Evolutionary conservation across 2,329 filamentous ascomycete genomes (phyloP).

Genomic region (Triangularia setosa): DNA sequence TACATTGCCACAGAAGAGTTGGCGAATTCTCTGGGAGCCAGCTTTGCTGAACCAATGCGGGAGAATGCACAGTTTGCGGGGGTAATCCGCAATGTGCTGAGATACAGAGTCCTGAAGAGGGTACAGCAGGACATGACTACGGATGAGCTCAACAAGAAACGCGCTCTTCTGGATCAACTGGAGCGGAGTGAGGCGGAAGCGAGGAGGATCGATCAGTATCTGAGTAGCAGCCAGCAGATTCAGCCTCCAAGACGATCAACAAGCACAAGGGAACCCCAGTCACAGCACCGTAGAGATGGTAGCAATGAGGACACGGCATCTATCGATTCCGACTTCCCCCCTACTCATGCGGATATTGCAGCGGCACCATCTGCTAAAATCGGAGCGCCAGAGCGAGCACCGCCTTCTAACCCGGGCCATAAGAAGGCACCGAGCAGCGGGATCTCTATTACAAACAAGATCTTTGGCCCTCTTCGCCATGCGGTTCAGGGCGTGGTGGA

Average conservation of each 20-base stretch:
- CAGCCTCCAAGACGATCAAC: constrained; percentile 64
- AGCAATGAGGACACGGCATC: constrained; percentile 76
- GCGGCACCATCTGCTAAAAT: constrained; percentile 71
- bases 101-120: constrained; percentile 86
- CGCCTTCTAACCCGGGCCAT: constrained; percentile 55
- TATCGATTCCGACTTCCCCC: constrained; percentile 93
- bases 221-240: constrained; percentile 65
- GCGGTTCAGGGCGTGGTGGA: constrained; percentile 95
- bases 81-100: constrained; percentile 82
- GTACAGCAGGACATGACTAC: constrained; percentile 97
- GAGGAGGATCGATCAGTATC: constrained; percentile 87
- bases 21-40: constrained; percentile 80
- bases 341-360: constrained; percentile 72
- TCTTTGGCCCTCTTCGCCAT: constrained; percentile 92
- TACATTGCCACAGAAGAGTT: constrained; percentile 95
- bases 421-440: constrained; percentile 74
- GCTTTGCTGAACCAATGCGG: constrained; percentile 95
- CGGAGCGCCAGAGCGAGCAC: constrained; percentile 57
- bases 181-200: constrained; percentile 92
- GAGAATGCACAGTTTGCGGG: constrained; percentile 97
- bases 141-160: constrained; percentile 88
- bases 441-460: constrained; percentile 85
- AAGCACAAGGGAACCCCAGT: constrained; percentile 48
- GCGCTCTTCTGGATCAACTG: constrained; percentile 74
- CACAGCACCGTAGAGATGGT: constrained; percentile 51